phyloP scores from a whole-genome alignment of 495 filamentous ascomycete species.

The Oidiodendron maius region DNA sequence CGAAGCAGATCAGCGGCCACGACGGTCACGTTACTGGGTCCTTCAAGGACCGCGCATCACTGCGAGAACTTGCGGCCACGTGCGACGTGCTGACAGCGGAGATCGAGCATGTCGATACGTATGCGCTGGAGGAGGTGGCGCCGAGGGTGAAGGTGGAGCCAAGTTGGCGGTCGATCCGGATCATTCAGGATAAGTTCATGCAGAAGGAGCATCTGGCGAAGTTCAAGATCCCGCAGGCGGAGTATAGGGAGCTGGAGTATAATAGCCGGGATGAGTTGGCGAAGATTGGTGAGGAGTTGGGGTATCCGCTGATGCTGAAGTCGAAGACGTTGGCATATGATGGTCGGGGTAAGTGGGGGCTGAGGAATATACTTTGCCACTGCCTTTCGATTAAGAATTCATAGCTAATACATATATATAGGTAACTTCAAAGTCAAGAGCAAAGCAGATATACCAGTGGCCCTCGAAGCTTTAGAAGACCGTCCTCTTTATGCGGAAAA shows the following conservation, averaged over 20 bases:
- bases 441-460: slow-evolving; percentile 60
- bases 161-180: slow-evolving; percentile 80
- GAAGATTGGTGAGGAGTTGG: slow-evolving; percentile 57
- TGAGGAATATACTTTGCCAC: too few relatives aligned
- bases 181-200: slow-evolving; percentile 92
- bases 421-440: slow-evolving; percentile 78
- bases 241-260: slow-evolving; percentile 52
- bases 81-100: slow-evolving; percentile 92
- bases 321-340: slow-evolving; percentile 91
- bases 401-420: background rate
- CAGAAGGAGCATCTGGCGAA: slow-evolving; percentile 78
- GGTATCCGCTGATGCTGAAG: slow-evolving; percentile 93
- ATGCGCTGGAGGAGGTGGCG: slow-evolving; percentile 81
- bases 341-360: slow-evolving; percentile 44
- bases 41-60: slow-evolving; percentile 71
- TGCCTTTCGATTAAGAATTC: too few relatives aligned
- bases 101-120: slow-evolving; percentile 94
- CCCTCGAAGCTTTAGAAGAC: slow-evolving; percentile 61
- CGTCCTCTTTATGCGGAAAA: slow-evolving; percentile 83
- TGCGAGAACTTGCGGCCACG: slow-evolving; percentile 66
- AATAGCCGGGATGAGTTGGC: slow-evolving; percentile 37
- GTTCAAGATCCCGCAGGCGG: slow-evolving; percentile 63
- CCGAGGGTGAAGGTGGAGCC: slow-evolving; percentile 65
- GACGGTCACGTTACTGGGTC: slow-evolving; percentile 73
- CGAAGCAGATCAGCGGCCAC: slow-evolving; percentile 83